These are phyloP conservation scores for Ceratocystiopsis sp. DNA, from an alignment of 2,329 filamentous ascomycete genomes.

Conservation along the genomic window DNA sequence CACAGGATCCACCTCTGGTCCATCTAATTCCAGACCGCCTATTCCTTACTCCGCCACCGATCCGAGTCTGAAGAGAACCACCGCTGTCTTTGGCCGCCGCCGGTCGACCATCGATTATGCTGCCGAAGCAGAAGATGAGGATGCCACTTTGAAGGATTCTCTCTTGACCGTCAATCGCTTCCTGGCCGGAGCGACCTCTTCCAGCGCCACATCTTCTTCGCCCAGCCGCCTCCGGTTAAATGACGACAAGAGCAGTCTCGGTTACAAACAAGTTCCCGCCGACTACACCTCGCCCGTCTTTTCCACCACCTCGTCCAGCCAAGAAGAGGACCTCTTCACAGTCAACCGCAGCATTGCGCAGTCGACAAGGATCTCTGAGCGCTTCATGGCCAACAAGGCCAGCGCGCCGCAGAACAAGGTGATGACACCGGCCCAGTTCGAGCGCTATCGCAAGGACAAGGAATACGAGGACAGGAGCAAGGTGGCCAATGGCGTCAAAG, in stretches of 20 bases:
- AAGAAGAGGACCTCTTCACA: slow-evolving; percentile 37
- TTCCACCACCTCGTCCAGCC: slow-evolving; percentile 23
- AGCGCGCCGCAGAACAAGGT: slow-evolving; percentile 48
- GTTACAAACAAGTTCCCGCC: slow-evolving; percentile 15
- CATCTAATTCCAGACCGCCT: slow-evolving; percentile 1
- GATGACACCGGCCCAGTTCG: slow-evolving; percentile 81
- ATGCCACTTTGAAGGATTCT: slow-evolving; percentile 34
- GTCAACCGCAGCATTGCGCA: slow-evolving; percentile 25
- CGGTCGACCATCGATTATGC: slow-evolving; percentile 12
- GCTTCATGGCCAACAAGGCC: slow-evolving; percentile 17
- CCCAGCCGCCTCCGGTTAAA: slow-evolving; percentile 20
- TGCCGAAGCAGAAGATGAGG: slow-evolving; percentile 30
- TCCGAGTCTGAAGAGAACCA: slow-evolving; percentile 15
- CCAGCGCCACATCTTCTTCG: neutral
- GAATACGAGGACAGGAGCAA: slow-evolving; percentile 34
- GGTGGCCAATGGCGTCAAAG: slow-evolving; percentile 23
- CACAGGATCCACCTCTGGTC: slow-evolving; percentile 9
- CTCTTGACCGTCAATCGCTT: slow-evolving; percentile 30
- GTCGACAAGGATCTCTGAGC: slow-evolving; percentile 20
- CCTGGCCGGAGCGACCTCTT: slow-evolving; percentile 14
- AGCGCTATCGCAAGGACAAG: slow-evolving; percentile 61
- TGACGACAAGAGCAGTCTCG: slow-evolving; percentile 18
- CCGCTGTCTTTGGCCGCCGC: slow-evolving; percentile 15
- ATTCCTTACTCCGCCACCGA: slow-evolving; percentile 17
- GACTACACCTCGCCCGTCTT: slow-evolving; percentile 17